phyloP scores from a whole-genome alignment of 2,329 filamentous ascomycete genomes.

The Colletotrichum lentis region DNA sequence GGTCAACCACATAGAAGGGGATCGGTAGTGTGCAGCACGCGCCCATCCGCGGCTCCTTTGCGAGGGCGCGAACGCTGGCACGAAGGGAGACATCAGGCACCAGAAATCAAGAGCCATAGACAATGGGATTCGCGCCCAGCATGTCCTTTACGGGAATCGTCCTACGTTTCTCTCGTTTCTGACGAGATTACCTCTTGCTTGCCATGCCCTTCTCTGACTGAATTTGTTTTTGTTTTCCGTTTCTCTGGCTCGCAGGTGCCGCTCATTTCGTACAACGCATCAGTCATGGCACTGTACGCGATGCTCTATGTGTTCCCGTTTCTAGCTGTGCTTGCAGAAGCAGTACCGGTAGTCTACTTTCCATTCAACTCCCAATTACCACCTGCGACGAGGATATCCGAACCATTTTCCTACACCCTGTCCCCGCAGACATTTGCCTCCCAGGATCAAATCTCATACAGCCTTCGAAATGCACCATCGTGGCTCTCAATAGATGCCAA shows the following conservation, averaged over 20 bases:
- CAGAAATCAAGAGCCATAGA: constrained; percentile 6
- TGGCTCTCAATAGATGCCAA: constrained; percentile 78
- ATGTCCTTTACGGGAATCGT: constrained; percentile 20
- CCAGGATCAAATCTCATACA: constrained; percentile 68
- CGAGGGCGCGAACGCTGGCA: constrained; percentile 34
- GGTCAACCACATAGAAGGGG: constrained; percentile 16
- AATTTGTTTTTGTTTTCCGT: constrained; percentile 36
- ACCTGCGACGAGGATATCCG: constrained; percentile 74
- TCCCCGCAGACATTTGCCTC: constrained; percentile 78
- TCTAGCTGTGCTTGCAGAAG: constrained; percentile 45
- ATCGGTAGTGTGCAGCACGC: constrained; percentile 12
- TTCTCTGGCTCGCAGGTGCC: constrained; percentile 35
- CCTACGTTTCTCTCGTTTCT: constrained; percentile 20
- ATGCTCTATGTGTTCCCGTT: constrained; percentile 43
- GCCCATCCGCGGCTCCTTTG: constrained; percentile 25
- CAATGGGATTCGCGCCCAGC: constrained; percentile 23
- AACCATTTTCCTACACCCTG: constrained; percentile 76
- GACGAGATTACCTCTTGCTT: constrained; percentile 26
- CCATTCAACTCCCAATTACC: constrained; percentile 88
- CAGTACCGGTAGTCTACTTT: constrained; percentile 62
- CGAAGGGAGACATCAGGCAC: constrained; percentile 28
- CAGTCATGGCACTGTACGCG: constrained; percentile 45
- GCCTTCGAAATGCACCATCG: constrained; percentile 68
- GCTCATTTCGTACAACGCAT: constrained; percentile 30
- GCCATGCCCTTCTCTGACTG: constrained; percentile 23